Conservation (phyloP, 2,329 filamentous ascomycete species). For the Trematosphaeria pertusa region DNA sequence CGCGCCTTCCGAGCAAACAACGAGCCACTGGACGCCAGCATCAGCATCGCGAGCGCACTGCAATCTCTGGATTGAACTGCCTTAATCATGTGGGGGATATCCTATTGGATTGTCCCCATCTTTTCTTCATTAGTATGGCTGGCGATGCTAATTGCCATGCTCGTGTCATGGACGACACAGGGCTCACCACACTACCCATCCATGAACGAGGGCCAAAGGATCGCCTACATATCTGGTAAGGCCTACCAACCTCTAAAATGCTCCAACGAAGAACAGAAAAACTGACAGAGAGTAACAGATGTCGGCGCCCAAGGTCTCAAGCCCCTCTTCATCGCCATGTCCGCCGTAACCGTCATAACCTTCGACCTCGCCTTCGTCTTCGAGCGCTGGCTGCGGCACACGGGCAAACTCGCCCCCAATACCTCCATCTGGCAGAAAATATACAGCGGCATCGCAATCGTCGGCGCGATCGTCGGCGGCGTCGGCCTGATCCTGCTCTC, state of each 20-base stretch:
- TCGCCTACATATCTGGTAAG: constrained; percentile 75
- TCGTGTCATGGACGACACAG: constrained; percentile 72
- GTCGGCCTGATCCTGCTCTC: constrained; percentile 81
- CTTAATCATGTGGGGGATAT: constrained; percentile 46
- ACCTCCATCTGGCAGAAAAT: constrained; percentile 68
- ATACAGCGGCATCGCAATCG: constrained; percentile 66
- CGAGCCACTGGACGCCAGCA: neutral
- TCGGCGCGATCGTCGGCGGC: constrained; percentile 76
- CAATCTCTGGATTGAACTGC: neutral
- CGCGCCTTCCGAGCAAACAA: neutral
- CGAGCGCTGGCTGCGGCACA: constrained; percentile 86
- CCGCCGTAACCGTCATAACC: constrained; percentile 74
- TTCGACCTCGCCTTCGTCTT: constrained; percentile 81
- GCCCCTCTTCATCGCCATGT: constrained; percentile 79
- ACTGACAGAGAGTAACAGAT: constrained; percentile 50
- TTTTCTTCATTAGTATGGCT: constrained; percentile 63
- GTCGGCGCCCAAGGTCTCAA: constrained; percentile 69
- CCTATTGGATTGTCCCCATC: constrained; percentile 70
- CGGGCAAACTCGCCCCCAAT: constrained; percentile 79
- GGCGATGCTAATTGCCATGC: constrained; percentile 71
- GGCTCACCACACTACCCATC: constrained; percentile 65
- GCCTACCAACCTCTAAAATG: neutral
- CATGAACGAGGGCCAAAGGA: constrained; percentile 64
- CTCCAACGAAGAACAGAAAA: no score
- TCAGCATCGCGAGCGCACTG: neutral